Conservation (phyloP, 768 basidiomycete genomes). For the Pleurotus ostreatus region DNA sequence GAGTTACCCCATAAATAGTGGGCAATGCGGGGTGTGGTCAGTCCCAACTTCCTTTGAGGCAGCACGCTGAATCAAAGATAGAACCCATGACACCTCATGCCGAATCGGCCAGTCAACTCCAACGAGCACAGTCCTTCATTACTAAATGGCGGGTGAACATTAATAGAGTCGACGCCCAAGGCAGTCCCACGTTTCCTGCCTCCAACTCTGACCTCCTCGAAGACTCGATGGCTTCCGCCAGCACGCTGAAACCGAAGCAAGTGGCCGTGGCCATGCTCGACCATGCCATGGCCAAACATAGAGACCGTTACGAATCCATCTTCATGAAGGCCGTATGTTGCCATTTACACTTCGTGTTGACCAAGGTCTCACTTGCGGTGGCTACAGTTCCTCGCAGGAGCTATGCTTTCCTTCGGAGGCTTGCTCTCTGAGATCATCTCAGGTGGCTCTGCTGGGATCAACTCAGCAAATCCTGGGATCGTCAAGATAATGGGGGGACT, state of each 20-base stretch:
- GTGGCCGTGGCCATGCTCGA: slow-evolving; percentile 58
- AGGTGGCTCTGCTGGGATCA: slow-evolving; percentile 54
- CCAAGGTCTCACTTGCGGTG: not conserved
- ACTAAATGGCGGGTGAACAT: not conserved
- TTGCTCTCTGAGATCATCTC: slow-evolving; percentile 55
- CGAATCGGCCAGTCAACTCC: slow-evolving; percentile 8
- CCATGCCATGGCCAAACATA: slow-evolving; percentile 57
- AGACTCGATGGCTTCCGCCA: slow-evolving; percentile 15
- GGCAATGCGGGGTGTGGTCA: not conserved
- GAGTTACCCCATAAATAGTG: not conserved
- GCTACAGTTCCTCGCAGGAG: slow-evolving; percentile 58
- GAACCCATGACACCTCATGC: slow-evolving; percentile 1
- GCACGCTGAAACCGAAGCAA: slow-evolving; percentile 54
- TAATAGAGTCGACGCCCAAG: not conserved
- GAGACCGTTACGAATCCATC: slow-evolving; percentile 51
- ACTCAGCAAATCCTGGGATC: slow-evolving; percentile 55
- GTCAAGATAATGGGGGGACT: slow-evolving; percentile 64
- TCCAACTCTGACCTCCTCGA: slow-evolving; percentile 5
- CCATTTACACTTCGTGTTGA: not conserved
- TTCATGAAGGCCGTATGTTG: slow-evolving; percentile 65
- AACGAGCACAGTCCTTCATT: slow-evolving; percentile 10
- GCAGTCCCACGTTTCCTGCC: not conserved
- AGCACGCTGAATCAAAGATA: not conserved
- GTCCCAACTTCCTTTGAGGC: not conserved
- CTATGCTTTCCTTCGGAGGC: slow-evolving; percentile 74